Percentiles rank a stretch among this genome's conserved stretches.
Evolutionary conservation across 345 rosid genomes (phyloP).

Genomic region (Citrus glauca): DNA sequence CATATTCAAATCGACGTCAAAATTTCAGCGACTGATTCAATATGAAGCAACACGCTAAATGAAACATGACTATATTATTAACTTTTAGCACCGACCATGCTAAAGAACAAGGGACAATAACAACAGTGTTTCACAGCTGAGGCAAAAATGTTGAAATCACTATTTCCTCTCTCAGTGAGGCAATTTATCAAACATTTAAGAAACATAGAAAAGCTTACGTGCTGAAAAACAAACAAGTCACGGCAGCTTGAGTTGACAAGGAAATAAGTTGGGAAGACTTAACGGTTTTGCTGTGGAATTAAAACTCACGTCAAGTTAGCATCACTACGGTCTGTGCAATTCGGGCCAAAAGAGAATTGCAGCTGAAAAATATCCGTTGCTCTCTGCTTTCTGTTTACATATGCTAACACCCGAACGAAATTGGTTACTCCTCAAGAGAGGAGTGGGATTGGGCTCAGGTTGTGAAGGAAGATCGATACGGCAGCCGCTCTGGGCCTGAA

Average conservation of each 20-base stretch:
- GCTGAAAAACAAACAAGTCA: neutral
- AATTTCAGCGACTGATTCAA: neutral
- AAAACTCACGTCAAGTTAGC: neutral
- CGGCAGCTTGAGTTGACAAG: neutral
- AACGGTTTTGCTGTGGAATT: neutral
- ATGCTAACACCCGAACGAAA: neutral
- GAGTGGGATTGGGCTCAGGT: neutral
- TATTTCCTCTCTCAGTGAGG: neutral
- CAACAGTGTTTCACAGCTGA: neutral
- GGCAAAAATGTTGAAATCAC: neutral
- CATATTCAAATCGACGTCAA: neutral
- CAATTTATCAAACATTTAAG: constrained; percentile 23
- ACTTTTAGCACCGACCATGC: neutral
- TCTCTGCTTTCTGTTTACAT: neutral
- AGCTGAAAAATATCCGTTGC: neutral
- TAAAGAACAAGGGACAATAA: neutral
- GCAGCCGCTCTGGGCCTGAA: neutral
- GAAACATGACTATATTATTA: neutral
- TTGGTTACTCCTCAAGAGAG: neutral
- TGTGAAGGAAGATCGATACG: neutral
- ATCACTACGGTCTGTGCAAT: neutral
- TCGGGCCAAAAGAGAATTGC: neutral
- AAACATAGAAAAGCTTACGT: neutral
- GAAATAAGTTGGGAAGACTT: neutral
- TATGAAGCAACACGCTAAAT: neutral